Conservation (phyloP, 257 asterid genomes). For the Scutellaria barbata region DNA sequence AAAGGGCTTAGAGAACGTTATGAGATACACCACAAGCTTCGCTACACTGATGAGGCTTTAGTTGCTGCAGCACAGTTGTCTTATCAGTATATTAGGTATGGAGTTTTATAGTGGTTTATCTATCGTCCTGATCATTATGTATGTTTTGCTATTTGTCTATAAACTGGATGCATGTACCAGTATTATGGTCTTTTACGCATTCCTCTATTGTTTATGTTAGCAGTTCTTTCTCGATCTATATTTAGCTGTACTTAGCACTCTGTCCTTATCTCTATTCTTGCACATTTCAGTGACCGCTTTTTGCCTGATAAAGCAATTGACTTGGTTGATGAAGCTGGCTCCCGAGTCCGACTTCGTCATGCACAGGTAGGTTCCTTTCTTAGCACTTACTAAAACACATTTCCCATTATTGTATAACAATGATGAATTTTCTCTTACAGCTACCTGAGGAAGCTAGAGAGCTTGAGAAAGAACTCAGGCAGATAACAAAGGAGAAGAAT, state of each 20-base stretch:
- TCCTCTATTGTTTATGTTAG: neutral
- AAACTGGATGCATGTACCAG: neutral
- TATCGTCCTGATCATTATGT: neutral
- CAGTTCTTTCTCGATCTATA: neutral
- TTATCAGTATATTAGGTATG: conserved; percentile 89
- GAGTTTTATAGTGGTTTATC: conserved; percentile 2
- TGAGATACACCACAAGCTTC: conserved; percentile 97
- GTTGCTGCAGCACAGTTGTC: conserved; percentile 88
- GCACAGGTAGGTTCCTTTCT: conserved; percentile 71
- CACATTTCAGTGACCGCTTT: conserved; percentile 84
- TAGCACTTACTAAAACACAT: neutral
- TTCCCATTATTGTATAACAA: conserved; percentile 12
- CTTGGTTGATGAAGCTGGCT: conserved; percentile 98
- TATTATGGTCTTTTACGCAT: neutral
- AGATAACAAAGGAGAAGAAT: conserved; percentile 93
- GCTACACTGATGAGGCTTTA: conserved; percentile 88
- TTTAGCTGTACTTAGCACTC: neutral
- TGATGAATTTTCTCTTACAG: conserved; percentile 48
- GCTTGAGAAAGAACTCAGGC: conserved; percentile 96
- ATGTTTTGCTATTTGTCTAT: neutral
- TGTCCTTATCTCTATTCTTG: conserved; percentile 34
- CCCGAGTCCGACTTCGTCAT: conserved; percentile 97
- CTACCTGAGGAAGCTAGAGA: conserved; percentile 99
- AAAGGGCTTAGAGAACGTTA: conserved; percentile 90
- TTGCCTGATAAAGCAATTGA: conserved; percentile 98